Percentiles rank a stretch among this genome's conserved stretches.
These are phyloP conservation scores for Neofusicoccum sp. DNA, from an alignment of 2,329 filamentous ascomycete genomes.

Conservation along the genomic window DNA sequence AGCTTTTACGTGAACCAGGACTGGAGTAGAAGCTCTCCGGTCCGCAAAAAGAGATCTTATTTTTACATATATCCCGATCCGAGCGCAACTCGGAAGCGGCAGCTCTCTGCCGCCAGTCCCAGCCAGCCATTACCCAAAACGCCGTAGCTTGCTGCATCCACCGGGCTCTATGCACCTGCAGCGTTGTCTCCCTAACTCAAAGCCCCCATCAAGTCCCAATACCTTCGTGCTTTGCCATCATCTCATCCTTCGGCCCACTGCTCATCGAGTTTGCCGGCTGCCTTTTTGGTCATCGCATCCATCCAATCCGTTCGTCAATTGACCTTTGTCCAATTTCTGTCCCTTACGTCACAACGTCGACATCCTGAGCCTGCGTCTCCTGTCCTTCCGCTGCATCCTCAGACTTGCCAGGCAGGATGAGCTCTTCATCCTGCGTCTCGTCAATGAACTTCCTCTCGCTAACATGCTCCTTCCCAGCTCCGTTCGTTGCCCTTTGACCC, in stretches of 20 bases:
- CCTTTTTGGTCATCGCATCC: not conserved
- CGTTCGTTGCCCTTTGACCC: slow-evolving; percentile 70
- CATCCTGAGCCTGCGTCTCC: slow-evolving; percentile 5
- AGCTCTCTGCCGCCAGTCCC: slow-evolving; percentile 10
- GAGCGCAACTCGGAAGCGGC: slow-evolving; percentile 6
- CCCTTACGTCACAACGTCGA: slow-evolving; percentile 6
- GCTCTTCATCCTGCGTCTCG: slow-evolving; percentile 65
- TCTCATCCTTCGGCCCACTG: not conserved
- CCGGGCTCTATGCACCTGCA: slow-evolving; percentile 9
- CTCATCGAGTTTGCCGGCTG: not conserved
- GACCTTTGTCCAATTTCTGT: not conserved
- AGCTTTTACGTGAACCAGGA: not conserved
- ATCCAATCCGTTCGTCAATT: not conserved
- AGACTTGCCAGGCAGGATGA: slow-evolving; percentile 60
- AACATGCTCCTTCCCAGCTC: slow-evolving; percentile 61
- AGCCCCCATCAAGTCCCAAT: not conserved
- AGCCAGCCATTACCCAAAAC: slow-evolving; percentile 11
- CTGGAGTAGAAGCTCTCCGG: slow-evolving; percentile 8
- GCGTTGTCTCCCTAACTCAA: slow-evolving; percentile 6
- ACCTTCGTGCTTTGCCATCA: not conserved
- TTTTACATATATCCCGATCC: slow-evolving; percentile 4
- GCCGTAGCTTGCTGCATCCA: slow-evolving; percentile 1
- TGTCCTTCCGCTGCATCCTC: not conserved
- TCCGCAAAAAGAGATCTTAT: slow-evolving; percentile 7
- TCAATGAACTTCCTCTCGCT: slow-evolving; percentile 88